These are phyloP conservation scores for Trichoderma aggressivum DNA, from an alignment of 2,329 filamentous ascomycete genomes.

Conservation along the genomic window DNA sequence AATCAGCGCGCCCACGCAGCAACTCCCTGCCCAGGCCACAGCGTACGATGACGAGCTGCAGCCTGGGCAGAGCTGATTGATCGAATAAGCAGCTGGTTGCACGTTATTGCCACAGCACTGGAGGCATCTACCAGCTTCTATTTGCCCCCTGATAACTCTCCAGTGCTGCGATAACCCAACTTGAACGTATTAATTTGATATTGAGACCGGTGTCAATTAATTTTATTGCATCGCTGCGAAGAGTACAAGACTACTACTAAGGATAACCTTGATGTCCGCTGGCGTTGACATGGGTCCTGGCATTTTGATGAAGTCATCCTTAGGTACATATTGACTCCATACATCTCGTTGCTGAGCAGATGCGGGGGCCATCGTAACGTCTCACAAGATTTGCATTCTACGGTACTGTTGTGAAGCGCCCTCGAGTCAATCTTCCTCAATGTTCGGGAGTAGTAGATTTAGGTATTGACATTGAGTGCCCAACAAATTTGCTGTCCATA, in stretches of 20 bases:
- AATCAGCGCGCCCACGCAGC: neutral
- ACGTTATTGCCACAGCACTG: neutral
- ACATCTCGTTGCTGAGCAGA: neutral
- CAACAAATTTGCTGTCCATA: neutral
- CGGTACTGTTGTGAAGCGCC: neutral
- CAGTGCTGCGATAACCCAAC: neutral
- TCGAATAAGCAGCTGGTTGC: neutral
- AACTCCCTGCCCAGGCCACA: neutral
- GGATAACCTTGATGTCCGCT: neutral
- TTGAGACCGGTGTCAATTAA: no score
- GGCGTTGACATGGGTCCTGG: neutral
- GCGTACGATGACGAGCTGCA: slow-evolving; percentile 13
- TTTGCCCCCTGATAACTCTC: neutral
- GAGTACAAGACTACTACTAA: neutral
- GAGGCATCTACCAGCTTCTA: neutral
- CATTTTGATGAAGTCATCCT: neutral
- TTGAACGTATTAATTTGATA: neutral
- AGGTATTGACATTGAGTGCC: neutral
- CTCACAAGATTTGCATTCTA: neutral
- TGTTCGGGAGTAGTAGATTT: neutral
- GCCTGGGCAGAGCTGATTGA: neutral
- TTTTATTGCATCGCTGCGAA: neutral
- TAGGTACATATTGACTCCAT: neutral
- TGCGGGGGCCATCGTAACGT: neutral
- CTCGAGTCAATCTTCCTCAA: neutral